Percentiles rank a stretch among this genome's conserved stretches.
These are phyloP conservation scores for Silene uniflora DNA, from an alignment of 148 eudicot genomes.

Conservation along the genomic window DNA sequence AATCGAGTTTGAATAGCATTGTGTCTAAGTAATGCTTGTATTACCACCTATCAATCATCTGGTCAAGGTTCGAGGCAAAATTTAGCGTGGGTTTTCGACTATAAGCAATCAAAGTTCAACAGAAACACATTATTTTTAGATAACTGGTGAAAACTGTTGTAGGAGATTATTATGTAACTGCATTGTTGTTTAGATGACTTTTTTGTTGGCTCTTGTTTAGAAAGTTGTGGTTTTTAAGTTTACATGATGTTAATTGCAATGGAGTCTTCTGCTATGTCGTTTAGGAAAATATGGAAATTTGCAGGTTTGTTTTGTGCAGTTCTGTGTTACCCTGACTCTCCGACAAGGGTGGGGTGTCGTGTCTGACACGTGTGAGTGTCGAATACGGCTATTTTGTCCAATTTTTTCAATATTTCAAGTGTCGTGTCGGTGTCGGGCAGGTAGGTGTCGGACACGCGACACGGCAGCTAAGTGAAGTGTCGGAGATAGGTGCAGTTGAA, in stretches of 20 bases:
- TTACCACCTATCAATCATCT: background rate
- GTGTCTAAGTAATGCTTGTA: background rate
- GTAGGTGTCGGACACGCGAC: too few species aligned
- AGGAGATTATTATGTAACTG: background rate
- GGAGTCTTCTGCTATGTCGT: background rate
- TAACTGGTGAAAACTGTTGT: background rate
- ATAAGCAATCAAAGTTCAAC: background rate
- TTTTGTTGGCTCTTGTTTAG: too few species aligned
- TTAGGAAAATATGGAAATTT: background rate
- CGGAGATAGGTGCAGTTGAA: too few species aligned
- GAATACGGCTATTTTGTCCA: too few species aligned
- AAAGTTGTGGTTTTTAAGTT: background rate
- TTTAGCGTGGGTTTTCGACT: background rate
- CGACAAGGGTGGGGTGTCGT: too few species aligned
- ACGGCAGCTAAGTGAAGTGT: too few species aligned
- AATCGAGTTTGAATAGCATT: background rate
- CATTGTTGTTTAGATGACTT: too few species aligned
- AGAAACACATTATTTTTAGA: background rate
- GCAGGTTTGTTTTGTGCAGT: background rate
- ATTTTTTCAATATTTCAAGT: too few species aligned
- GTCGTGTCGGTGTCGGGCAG: too few species aligned
- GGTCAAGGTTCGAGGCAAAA: background rate
- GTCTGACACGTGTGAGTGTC: too few species aligned
- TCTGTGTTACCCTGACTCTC: too few species aligned
- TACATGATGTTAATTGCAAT: background rate